Percentiles rank a stretch among this genome's conserved stretches.
Evolutionary conservation across 192 early-diverging fungal genomes (phyloP).

Genomic region (Backusella sp.): DNA sequence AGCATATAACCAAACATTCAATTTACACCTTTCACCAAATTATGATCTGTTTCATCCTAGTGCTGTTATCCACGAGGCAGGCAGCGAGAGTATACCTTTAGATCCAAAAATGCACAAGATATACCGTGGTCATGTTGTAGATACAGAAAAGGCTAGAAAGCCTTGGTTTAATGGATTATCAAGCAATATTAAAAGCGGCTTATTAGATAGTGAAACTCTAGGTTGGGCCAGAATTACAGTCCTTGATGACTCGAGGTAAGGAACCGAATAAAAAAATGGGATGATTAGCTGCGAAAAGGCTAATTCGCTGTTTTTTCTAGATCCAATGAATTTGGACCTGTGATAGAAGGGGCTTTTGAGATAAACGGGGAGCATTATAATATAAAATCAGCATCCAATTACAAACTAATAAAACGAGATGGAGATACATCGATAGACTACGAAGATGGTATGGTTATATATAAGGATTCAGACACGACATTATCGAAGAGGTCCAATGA

Average conservation of each 20-base stretch:
- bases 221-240: constrained; percentile 50
- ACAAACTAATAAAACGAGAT: constrained; percentile 46
- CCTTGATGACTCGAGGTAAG: constrained; percentile 31
- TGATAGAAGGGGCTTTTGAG: constrained; percentile 58
- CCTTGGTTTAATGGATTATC: constrained; percentile 15
- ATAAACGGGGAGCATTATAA: constrained; percentile 52
- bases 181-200: background rate
- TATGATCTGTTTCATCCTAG: constrained; percentile 66
- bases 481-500: background rate
- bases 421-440: constrained; percentile 39
- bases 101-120: constrained; percentile 19
- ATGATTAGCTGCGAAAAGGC: background rate
- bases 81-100: background rate
- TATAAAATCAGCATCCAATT: constrained; percentile 50
- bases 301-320: background rate
- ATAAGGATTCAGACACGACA: constrained; percentile 18
- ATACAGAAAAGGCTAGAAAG: constrained; percentile 1
- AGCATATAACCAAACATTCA: constrained; percentile 66
- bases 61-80: constrained; percentile 33
- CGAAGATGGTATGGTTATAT: constrained; percentile 17
- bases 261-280: constrained; percentile 5
- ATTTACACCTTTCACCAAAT: constrained; percentile 67
- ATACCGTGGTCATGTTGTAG: constrained; percentile 46
- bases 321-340: constrained; percentile 25
- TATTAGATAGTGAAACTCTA: constrained; percentile 34